Evolutionary conservation across 2,329 filamentous ascomycete species (phyloP), one percentile per base, ranked within the genome.

Genomic region (Hypoxylon sp.): DNA sequence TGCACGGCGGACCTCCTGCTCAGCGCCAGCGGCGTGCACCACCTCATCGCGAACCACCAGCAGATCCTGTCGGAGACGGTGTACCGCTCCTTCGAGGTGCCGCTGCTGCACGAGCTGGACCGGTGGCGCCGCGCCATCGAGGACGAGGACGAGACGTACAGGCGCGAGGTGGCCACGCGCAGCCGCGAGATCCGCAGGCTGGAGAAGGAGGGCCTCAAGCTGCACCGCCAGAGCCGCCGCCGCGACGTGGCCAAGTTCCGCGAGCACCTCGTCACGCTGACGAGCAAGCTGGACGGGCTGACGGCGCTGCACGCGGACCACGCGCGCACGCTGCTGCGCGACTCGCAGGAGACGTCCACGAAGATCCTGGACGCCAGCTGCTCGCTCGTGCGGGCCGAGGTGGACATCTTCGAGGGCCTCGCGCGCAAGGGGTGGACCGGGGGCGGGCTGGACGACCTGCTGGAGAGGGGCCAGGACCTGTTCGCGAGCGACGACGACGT

Each of bases 61-160:
- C 87, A 90, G 73, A 91, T 91, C 71, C 83, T 91, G 2, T 87
- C 84, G 68, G 89, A 91, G 77, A 90, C 87, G 0, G 87, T 91
- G 7, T 91, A 91, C 77, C 83, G 88, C 57, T 83, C 82, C 62
- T 91, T 91, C 74, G 89, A 91, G 77, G 87, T 91, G 36, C 89
- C 89, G 3, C 79, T 91, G 20, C 81, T 91, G n/a, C 87, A 90
- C 78, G 89, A 91, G 77, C 80, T 91, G 28, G 89, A 91, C 76
- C 84, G 84, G 67, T 91, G 88, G 87, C 83, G 84, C 56, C 81
- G 81, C 54, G 83, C 85, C 70, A 85, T 90, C 62, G 87, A 89
- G 63, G 88, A 90, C 70, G 89, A 90, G 73, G 85, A 89, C 72
- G 84, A 86, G 56, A 79, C 80, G 9, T 91, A 91, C 75, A 82